A percentile compares a stretch with the other conserved stretches of the same genome.
phyloP scores from a whole-genome alignment of 768 basidiomycete species.

The Lepiota brunneoincarnata region DNA sequence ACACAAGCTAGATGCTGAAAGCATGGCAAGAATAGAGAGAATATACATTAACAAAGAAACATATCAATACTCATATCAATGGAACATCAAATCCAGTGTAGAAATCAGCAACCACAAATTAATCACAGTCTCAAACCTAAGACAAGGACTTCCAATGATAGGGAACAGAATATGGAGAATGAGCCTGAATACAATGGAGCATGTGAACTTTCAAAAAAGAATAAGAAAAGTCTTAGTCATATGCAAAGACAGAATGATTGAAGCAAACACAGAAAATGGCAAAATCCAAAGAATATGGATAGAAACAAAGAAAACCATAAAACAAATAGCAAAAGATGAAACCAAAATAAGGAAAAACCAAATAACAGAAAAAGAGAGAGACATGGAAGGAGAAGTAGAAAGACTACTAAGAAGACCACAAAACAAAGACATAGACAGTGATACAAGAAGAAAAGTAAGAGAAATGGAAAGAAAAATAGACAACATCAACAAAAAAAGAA shows the following conservation, averaged over 20 bases:
- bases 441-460: not conserved
- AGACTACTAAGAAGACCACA: not conserved
- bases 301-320: not conserved
- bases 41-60: conserved; percentile 26
- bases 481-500: not conserved
- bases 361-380: not conserved
- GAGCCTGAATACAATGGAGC: conserved; percentile 16
- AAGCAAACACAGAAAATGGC: not conserved
- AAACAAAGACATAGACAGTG: not conserved
- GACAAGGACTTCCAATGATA: conserved; percentile 20
- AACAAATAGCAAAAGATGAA: not conserved
- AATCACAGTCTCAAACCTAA: conserved; percentile 19
- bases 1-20: conserved; percentile 10
- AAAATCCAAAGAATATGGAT: not conserved
- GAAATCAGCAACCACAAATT: conserved; percentile 30
- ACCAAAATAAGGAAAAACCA: not conserved
- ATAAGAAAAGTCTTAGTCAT: not conserved
- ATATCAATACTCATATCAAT: conserved; percentile 15
- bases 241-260: not conserved
- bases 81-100: conserved; percentile 20
- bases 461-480: not conserved
- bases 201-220: conserved; percentile 11
- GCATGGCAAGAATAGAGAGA: conserved; percentile 29
- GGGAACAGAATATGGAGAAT: conserved; percentile 32
- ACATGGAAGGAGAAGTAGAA: conserved; percentile 2